These are phyloP conservation scores for Pseudocercospora vitis DNA, from an alignment of 2,329 filamentous ascomycete species.

Conservation along the genomic window DNA sequence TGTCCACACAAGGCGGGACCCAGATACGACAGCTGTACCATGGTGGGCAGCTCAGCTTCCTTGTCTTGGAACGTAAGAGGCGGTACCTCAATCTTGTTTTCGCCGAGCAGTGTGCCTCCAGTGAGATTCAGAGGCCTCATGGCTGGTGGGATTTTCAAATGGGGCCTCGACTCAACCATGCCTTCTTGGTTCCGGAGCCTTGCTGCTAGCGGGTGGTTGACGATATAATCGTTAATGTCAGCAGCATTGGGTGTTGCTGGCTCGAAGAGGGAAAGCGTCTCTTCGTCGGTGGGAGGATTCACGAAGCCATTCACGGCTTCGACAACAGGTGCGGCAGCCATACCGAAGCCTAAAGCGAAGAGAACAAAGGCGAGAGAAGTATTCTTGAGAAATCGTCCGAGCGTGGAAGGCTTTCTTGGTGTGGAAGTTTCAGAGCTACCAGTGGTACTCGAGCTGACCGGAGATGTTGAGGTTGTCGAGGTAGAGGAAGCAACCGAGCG, in stretches of 20 bases:
- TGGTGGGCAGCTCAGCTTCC: conserved; percentile 54
- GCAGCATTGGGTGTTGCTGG: conserved; percentile 53
- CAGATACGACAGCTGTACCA: conserved; percentile 71
- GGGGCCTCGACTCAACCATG: conserved; percentile 76
- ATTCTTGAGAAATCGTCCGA: conserved; percentile 37
- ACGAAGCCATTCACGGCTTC: conserved; percentile 52
- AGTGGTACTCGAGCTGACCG: background rate
- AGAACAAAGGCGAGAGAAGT: conserved; percentile 50
- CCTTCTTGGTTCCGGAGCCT: conserved; percentile 65
- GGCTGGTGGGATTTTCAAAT: conserved; percentile 75
- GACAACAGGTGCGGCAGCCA: conserved; percentile 57
- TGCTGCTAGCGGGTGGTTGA: conserved; percentile 70
- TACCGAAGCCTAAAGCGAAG: conserved; percentile 57
- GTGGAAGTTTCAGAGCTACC: conserved; percentile 10
- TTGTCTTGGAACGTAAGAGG: conserved; percentile 72
- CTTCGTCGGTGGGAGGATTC: conserved; percentile 65
- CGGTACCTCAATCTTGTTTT: conserved; percentile 75
- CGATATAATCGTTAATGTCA: conserved; percentile 71
- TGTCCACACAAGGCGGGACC: conserved; percentile 83
- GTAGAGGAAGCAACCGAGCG: conserved; percentile 14
- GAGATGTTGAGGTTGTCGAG: conserved; percentile 2
- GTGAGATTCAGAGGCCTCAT: conserved; percentile 77
- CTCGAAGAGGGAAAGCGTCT: conserved; percentile 67
- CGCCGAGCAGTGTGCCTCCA: conserved; percentile 72
- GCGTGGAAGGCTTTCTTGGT: conserved; percentile 8